Evolutionary conservation across 257 asterid species (phyloP).

Genomic region (Prunella vulgaris): DNA sequence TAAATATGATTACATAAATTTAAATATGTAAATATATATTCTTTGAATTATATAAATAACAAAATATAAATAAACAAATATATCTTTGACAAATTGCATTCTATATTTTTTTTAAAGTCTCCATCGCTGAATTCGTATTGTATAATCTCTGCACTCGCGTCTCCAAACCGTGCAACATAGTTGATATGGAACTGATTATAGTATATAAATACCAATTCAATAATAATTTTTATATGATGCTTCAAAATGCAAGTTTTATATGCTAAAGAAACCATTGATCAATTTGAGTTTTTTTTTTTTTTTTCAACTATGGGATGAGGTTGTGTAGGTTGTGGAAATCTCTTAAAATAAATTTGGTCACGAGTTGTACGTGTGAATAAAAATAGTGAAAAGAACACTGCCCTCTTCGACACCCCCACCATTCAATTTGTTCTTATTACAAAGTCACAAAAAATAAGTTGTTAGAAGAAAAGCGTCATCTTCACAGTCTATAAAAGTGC

Average conservation of each 20-base stretch:
- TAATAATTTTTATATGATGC: background rate
- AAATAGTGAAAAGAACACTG: slow-evolving; percentile 23
- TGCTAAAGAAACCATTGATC: background rate
- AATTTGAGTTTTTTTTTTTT: background rate
- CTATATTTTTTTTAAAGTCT: too few relatives aligned
- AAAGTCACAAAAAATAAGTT: slow-evolving; percentile 22
- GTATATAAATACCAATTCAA: background rate
- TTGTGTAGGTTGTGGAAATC: slow-evolving; percentile 20
- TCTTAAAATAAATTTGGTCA: slow-evolving; percentile 20
- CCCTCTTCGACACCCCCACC: slow-evolving; percentile 14
- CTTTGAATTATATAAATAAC: too few relatives aligned
- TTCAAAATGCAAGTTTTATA: background rate
- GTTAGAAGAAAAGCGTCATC: slow-evolving; percentile 6
- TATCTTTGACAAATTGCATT: too few relatives aligned
- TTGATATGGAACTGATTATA: too few relatives aligned
- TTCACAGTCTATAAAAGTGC: slow-evolving; percentile 17
- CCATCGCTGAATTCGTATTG: too few relatives aligned
- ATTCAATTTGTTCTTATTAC: slow-evolving; percentile 5
- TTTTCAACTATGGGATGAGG: slow-evolving; percentile 9
- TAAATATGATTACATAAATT: too few relatives aligned
- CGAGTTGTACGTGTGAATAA: slow-evolving; percentile 27
- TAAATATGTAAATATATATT: too few relatives aligned
- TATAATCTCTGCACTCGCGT: too few relatives aligned
- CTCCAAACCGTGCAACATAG: too few relatives aligned
- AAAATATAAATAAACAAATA: too few relatives aligned